Evolutionary conservation across 2,329 filamentous ascomycete genomes (phyloP).

Genomic region (Diplodia seriata): DNA sequence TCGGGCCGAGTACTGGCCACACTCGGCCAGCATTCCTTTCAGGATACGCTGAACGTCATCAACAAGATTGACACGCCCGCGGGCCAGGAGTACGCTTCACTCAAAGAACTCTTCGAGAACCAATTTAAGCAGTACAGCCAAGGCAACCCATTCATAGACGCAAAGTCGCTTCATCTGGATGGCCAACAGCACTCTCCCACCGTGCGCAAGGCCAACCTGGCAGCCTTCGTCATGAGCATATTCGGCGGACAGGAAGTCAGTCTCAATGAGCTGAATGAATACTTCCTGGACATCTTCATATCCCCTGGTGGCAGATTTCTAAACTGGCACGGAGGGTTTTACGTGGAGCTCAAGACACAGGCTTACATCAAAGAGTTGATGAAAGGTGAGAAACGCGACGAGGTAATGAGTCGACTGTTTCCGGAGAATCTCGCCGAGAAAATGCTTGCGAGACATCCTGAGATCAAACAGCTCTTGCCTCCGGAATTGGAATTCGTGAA

Average conservation of each 20-base stretch:
- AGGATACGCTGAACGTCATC: constrained; percentile 64
- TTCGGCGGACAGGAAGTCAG: constrained; percentile 70
- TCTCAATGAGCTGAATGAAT: constrained; percentile 68
- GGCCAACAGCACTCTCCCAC: constrained; percentile 41
- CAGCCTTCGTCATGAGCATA: constrained; percentile 68
- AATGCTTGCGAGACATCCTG: constrained; percentile 62
- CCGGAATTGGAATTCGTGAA: constrained; percentile 63
- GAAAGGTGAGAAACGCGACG: constrained; percentile 59
- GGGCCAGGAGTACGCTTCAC: constrained; percentile 67
- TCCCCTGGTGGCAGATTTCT: constrained; percentile 64
- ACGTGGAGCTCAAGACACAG: constrained; percentile 71
- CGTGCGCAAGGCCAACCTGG: constrained; percentile 69
- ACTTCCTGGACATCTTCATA: constrained; percentile 69
- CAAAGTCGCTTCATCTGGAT: constrained; percentile 63
- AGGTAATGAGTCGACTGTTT: constrained; percentile 66
- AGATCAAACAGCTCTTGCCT: constrained; percentile 60
- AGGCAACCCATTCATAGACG: constrained; percentile 63
- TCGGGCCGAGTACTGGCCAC: constrained; percentile 66
- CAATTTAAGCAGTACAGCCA: constrained; percentile 65
- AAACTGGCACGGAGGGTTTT: constrained; percentile 66
- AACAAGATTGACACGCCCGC: constrained; percentile 62
- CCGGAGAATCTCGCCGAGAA: constrained; percentile 62
- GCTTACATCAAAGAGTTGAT: constrained; percentile 61
- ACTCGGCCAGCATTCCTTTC: constrained; percentile 63
- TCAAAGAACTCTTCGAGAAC: constrained; percentile 68